A percentile compares a stretch with the other conserved stretches of the same genome.
phyloP scores from a whole-genome alignment of 1,284 basidiomycete genomes.

The Peniophora sp. region DNA sequence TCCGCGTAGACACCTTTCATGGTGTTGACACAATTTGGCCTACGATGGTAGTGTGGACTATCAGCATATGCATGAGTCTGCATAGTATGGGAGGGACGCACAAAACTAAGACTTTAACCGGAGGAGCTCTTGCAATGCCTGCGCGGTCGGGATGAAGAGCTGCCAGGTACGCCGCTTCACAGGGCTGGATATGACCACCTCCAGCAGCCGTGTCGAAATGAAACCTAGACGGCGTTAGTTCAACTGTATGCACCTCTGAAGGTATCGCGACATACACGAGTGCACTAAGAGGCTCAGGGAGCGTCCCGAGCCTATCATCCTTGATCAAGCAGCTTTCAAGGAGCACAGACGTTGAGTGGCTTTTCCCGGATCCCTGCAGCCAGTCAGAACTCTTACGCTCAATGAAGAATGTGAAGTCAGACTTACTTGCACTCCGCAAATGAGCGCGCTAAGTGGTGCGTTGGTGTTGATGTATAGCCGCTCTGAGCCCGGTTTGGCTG shows the following conservation, averaged over 20 bases:
- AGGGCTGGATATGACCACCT: conserved; percentile 10
- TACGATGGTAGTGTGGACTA: too few relatives aligned
- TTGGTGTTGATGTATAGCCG: conserved; percentile 18
- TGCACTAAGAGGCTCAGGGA: conserved; percentile 18
- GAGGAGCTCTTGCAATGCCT: conserved; percentile 4
- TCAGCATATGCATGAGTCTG: too few relatives aligned
- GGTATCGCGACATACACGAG: conserved; percentile 18
- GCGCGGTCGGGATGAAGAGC: conserved; percentile 2
- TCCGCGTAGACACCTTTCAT: conserved; percentile 21
- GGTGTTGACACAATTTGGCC: conserved; percentile 15
- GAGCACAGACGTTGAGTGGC: conserved; percentile 21
- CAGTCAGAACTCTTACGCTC: conserved; percentile 5
- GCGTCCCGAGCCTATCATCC: conserved; percentile 15
- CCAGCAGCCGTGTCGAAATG: conserved; percentile 15
- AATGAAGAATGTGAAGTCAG: neutral
- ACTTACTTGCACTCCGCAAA: conserved; percentile 21
- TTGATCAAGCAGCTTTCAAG: conserved; percentile 21
- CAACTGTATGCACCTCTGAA: too few relatives aligned
- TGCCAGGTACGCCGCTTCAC: conserved; percentile 16
- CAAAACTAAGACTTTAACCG: conserved; percentile 12
- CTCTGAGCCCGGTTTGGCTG: neutral
- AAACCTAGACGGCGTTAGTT: too few relatives aligned
- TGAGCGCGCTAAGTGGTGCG: conserved; percentile 18
- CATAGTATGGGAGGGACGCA: conserved; percentile 6
- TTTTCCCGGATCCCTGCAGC: conserved; percentile 19